Evolutionary conservation across 2,329 filamentous ascomycete genomes (phyloP).

Genomic region (Trichoderma asperellum): DNA sequence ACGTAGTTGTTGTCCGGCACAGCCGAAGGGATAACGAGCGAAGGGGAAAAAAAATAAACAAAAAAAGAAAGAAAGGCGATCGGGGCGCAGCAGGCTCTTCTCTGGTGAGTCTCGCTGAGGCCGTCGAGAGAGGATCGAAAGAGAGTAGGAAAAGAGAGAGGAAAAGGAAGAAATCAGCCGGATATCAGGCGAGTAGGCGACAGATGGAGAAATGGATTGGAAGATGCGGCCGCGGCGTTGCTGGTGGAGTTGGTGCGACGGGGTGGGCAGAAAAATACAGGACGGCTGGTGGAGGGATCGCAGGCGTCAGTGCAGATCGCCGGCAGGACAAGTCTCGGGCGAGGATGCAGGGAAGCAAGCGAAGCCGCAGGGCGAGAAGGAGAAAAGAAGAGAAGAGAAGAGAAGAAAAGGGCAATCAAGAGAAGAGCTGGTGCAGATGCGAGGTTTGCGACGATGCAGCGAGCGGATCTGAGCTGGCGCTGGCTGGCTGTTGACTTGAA

Average conservation of each 20-base stretch:
- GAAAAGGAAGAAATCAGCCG: slow-evolving; percentile 4
- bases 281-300: slow-evolving; percentile 20
- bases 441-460: neutral
- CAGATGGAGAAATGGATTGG: slow-evolving; percentile 22
- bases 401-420: neutral
- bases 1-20: slow-evolving; percentile 26
- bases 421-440: neutral
- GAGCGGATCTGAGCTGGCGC: neutral
- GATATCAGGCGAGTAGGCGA: slow-evolving; percentile 2
- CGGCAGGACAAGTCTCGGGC: slow-evolving; percentile 13
- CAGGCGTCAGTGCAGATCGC: slow-evolving; percentile 24
- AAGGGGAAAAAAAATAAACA: slow-evolving; percentile 6
- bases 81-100: neutral
- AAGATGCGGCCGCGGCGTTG: slow-evolving; percentile 4
- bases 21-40: slow-evolving; percentile 25
- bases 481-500: neutral
- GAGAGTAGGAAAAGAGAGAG: neutral
- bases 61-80: slow-evolving; percentile 19
- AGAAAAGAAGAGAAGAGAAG: slow-evolving; percentile 7
- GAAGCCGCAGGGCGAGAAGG: neutral
- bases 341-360: neutral
- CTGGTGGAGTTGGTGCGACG: slow-evolving; percentile 27
- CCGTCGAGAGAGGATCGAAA: slow-evolving; percentile 11
- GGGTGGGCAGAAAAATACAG: slow-evolving; percentile 17
- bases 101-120: slow-evolving; percentile 5